These are phyloP conservation scores for Tripidium arundinaceum DNA, from an alignment of 202 grass and related monocot genomes.

Conservation along the genomic window DNA sequence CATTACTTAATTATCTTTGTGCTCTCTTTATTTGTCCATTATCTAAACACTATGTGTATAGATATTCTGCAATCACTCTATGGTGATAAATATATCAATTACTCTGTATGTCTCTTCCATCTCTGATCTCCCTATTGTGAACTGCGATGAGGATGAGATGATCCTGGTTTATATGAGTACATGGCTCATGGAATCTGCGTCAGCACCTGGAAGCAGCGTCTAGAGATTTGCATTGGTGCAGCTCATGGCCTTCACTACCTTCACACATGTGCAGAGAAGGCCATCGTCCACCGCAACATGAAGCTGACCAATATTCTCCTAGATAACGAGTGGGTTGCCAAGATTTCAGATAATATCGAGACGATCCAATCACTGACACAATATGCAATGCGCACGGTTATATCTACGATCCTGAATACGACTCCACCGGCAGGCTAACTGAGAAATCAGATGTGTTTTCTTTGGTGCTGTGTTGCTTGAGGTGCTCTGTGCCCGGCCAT, in stretches of 20 bases:
- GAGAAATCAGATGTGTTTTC: slow-evolving; percentile 51
- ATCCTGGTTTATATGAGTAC: no score
- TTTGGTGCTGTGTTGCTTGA: slow-evolving; percentile 54
- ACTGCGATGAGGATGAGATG: no score
- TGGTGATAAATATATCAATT: no score
- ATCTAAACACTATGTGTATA: no score
- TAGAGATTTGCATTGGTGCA: slow-evolving; percentile 46
- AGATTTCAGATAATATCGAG: slow-evolving; percentile 29
- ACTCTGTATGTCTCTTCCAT: no score
- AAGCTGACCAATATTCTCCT: neutral
- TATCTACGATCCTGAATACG: slow-evolving; percentile 39
- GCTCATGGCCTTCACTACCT: slow-evolving; percentile 48
- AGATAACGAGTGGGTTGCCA: neutral
- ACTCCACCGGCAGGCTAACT: slow-evolving; percentile 9
- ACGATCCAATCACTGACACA: no score
- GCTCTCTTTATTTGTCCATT: no score
- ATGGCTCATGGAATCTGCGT: no score
- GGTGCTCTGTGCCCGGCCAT: slow-evolving; percentile 34
- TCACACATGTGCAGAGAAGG: neutral
- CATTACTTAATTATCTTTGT: no score
- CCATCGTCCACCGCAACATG: slow-evolving; percentile 37
- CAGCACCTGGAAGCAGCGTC: slow-evolving; percentile 29
- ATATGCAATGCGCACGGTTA: no score
- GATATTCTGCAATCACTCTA: no score
- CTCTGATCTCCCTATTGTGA: no score